These are phyloP conservation scores for Caulochytrium protostelioides DNA, from an alignment of 371 early-diverging fungal species.

Conservation along the genomic window DNA sequence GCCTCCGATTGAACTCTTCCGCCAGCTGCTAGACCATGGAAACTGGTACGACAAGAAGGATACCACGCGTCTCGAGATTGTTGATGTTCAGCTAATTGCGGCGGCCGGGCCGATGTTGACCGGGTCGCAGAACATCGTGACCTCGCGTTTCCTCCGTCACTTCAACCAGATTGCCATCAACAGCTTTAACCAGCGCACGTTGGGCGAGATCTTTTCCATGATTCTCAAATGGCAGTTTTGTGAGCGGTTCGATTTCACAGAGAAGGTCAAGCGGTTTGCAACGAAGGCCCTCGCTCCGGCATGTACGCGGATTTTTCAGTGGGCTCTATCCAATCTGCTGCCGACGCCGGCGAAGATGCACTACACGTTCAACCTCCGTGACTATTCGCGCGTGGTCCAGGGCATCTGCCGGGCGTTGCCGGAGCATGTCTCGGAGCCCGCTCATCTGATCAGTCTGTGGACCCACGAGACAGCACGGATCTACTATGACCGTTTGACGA, in stretches of 20 bases:
- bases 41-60: slow-evolving; percentile 40
- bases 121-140: slow-evolving; percentile 27
- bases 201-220: slow-evolving; percentile 23
- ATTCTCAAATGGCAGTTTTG: slow-evolving; percentile 30
- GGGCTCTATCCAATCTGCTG: slow-evolving; percentile 22
- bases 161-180: slow-evolving; percentile 35
- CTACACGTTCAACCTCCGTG: slow-evolving; percentile 35
- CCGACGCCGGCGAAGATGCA: slow-evolving; percentile 38
- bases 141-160: slow-evolving; percentile 27
- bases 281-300: no score
- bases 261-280: no score
- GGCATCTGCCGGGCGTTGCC: slow-evolving; percentile 23
- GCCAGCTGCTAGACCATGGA: slow-evolving; percentile 32
- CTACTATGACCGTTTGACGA: slow-evolving; percentile 27
- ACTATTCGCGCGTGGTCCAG: slow-evolving; percentile 28
- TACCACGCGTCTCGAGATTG: slow-evolving; percentile 22
- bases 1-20: slow-evolving; percentile 32
- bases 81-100: slow-evolving; percentile 26
- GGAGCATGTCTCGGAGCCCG: slow-evolving; percentile 6
- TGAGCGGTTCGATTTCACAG: slow-evolving; percentile 20
- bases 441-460: slow-evolving; percentile 22
- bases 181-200: slow-evolving; percentile 26
- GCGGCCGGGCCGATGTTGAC: slow-evolving; percentile 37
- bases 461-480: slow-evolving; percentile 29
- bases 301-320: slow-evolving; percentile 22